A percentile compares a stretch with the other conserved stretches of the same genome.
Evolutionary conservation across 495 filamentous ascomycete species (phyloP).

Genomic region (Penicillium maclennaniae): DNA sequence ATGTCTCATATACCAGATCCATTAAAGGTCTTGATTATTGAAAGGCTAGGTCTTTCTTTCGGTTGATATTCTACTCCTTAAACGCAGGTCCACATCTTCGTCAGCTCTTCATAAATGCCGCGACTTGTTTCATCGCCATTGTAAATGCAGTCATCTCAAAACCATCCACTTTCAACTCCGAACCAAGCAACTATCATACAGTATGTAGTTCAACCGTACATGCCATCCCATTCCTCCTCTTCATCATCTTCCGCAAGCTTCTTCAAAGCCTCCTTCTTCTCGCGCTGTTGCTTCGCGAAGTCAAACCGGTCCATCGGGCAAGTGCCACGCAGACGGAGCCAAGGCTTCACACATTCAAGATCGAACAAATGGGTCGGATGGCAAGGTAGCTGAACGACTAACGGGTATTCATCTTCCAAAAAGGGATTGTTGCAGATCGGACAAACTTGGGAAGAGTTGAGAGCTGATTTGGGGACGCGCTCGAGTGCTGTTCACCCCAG

Average conservation of each 20-base stretch:
- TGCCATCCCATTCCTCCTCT: constrained; percentile 65
- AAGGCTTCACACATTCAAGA: constrained; percentile 89
- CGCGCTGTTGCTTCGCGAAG: constrained; percentile 68
- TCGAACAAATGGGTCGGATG: constrained; percentile 81
- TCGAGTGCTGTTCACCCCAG: constrained; percentile 55
- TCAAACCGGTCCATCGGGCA: constrained; percentile 85
- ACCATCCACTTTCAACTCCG: constrained; percentile 3
- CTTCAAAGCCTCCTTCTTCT: constrained; percentile 52
- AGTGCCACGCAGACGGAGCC: constrained; percentile 81
- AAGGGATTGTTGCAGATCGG: constrained; percentile 84
- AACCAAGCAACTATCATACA: not conserved
- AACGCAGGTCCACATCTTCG: not conserved
- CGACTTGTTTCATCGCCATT: not conserved
- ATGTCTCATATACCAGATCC: not conserved
- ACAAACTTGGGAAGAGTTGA: constrained; percentile 68
- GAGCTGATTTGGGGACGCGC: constrained; percentile 63
- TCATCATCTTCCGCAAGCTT: constrained; percentile 58
- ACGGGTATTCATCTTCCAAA: constrained; percentile 69
- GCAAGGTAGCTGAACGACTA: constrained; percentile 87
- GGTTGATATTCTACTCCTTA: not conserved
- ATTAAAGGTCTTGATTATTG: not conserved
- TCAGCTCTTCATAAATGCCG: not conserved
- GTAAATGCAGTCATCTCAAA: constrained; percentile 10
- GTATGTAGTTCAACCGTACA: constrained; percentile 57
- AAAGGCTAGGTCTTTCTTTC: not conserved